These are phyloP conservation scores for Phytophthora cryptogea DNA, from an alignment of 352 stramenopile species.

Conservation along the genomic window DNA sequence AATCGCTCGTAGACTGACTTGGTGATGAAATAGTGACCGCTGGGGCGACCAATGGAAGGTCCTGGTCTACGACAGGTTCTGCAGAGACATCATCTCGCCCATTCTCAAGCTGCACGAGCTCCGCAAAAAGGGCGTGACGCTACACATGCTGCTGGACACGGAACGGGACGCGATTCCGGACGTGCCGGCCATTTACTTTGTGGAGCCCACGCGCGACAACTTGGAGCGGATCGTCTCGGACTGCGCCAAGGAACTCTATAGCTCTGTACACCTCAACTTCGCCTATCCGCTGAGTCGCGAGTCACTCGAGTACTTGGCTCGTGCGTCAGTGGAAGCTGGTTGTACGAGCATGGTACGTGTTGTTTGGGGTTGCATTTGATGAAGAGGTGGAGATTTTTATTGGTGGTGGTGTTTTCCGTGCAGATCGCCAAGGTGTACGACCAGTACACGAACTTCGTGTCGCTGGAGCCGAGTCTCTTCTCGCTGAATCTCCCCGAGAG, in stretches of 20 bases:
- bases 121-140: conserved; percentile 95
- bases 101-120: conserved; percentile 98
- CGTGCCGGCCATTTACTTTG: conserved; percentile 98
- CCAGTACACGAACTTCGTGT: conserved; percentile 98
- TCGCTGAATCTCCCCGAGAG: conserved; percentile 92
- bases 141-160: conserved; percentile 95
- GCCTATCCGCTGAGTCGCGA: conserved; percentile 87
- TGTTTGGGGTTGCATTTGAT: background rate
- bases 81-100: conserved; percentile 97
- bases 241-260: conserved; percentile 94
- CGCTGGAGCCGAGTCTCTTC: conserved; percentile 95
- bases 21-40: conserved; percentile 44
- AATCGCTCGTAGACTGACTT: background rate
- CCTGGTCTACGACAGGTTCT: conserved; percentile 97
- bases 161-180: conserved; percentile 97
- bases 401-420: conserved; percentile 7
- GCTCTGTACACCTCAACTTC: conserved; percentile 95
- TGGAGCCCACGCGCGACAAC: conserved; percentile 94
- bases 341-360: conserved; percentile 76
- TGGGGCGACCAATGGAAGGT: conserved; percentile 95
- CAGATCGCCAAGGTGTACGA: conserved; percentile 96
- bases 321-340: conserved; percentile 69
- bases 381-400: background rate
- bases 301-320: conserved; percentile 88
- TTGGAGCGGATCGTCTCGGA: conserved; percentile 95